A percentile compares a stretch with the other conserved stretches of the same genome.
These are phyloP conservation scores for Xylariaceae sp. DNA, from an alignment of 2,329 filamentous ascomycete species.

Conservation along the genomic window DNA sequence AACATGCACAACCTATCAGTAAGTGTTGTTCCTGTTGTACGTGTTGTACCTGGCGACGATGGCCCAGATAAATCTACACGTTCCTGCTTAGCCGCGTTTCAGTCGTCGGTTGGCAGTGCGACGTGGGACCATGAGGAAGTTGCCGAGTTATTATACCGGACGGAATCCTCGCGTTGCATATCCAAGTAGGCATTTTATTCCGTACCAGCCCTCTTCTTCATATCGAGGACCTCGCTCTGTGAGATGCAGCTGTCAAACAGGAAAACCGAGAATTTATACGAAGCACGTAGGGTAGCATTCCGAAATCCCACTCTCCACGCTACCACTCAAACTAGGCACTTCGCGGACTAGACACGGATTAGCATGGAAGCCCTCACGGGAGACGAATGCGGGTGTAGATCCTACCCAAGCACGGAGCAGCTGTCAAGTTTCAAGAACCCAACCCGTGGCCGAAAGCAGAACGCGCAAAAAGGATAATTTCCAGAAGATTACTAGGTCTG, in stretches of 20 bases:
- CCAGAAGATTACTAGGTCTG: constrained; percentile 14
- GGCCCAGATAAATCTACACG: not conserved
- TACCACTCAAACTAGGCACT: not conserved
- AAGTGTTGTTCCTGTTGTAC: not conserved
- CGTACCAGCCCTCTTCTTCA: no score
- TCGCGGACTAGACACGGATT: not conserved
- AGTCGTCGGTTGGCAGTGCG: not conserved
- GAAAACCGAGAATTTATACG: not conserved
- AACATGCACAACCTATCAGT: not conserved
- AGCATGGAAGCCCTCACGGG: not conserved
- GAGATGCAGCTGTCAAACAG: not conserved
- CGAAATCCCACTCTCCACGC: not conserved
- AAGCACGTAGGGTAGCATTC: not conserved
- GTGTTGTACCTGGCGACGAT: not conserved
- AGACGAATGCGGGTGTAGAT: not conserved
- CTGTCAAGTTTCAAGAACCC: not conserved
- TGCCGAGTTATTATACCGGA: no score
- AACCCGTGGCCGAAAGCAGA: constrained; percentile 14
- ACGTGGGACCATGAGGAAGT: not conserved
- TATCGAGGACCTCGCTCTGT: no score
- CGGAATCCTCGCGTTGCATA: no score
- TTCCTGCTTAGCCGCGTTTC: not conserved
- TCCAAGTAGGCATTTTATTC: no score
- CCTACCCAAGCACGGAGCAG: not conserved
- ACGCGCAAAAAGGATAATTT: constrained; percentile 15